Evolutionary conservation across 306 rosid genomes (phyloP).

Genomic region (Lathyrus sativus): DNA sequence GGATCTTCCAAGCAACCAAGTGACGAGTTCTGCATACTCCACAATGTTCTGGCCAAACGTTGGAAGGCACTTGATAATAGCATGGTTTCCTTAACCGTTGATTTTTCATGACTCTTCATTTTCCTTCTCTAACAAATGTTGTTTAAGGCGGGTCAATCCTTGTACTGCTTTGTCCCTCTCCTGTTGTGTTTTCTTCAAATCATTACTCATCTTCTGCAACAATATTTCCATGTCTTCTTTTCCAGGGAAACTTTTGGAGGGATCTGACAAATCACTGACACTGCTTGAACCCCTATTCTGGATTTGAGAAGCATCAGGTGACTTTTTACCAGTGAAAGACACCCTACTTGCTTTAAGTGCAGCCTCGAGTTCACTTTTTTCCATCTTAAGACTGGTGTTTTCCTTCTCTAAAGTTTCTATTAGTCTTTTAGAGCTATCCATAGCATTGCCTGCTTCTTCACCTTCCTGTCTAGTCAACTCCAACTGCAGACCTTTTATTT

Average conservation of each 20-base stretch:
- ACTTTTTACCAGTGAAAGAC: slow-evolving; percentile 40
- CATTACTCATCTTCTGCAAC: slow-evolving; percentile 61
- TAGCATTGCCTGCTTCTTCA: slow-evolving; percentile 45
- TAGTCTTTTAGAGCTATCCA: slow-evolving; percentile 55
- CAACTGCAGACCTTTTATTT: slow-evolving; percentile 59
- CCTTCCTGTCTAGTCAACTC: slow-evolving; percentile 59
- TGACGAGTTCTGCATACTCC: no score
- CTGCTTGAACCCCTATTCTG: slow-evolving; percentile 46
- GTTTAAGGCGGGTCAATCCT: slow-evolving; percentile 87
- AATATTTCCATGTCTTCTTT: slow-evolving; percentile 81
- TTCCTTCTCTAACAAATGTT: slow-evolving; percentile 97
- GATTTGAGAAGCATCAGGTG: slow-evolving; percentile 50
- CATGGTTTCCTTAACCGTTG: no score
- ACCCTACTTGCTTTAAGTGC: slow-evolving; percentile 54
- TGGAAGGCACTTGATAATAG: no score
- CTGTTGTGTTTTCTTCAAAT: slow-evolving; percentile 64
- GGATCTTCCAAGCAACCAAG: no score
- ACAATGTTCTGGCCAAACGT: no score
- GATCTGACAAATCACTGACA: slow-evolving; percentile 53
- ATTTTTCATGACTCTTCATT: no score
- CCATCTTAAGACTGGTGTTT: slow-evolving; percentile 74
- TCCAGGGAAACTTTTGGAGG: slow-evolving; percentile 61
- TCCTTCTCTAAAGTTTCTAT: slow-evolving; percentile 74
- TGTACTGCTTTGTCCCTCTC: slow-evolving; percentile 85
- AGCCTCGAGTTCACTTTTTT: slow-evolving; percentile 71